A percentile compares a stretch with the other conserved stretches of the same genome.
Evolutionary conservation across 148 eudicot genomes (phyloP).

Genomic region (Fagopyrum tataricum): DNA sequence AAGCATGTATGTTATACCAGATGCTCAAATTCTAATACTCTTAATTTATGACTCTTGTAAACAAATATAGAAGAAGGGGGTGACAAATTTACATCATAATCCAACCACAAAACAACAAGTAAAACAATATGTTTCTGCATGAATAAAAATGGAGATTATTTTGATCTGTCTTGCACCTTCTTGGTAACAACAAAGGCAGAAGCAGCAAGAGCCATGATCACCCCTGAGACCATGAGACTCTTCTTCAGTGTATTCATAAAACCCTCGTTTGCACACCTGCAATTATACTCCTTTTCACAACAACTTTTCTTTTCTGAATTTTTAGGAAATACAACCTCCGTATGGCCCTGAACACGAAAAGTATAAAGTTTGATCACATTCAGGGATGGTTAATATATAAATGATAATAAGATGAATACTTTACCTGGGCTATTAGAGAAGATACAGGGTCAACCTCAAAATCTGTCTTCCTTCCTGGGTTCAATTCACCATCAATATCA

Average conservation of each 20-base stretch:
- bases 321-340: neutral
- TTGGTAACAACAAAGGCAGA: slow-evolving; percentile 30
- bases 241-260: slow-evolving; percentile 40
- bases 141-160: neutral
- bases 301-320: neutral
- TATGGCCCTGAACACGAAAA: neutral
- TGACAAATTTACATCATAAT: neutral
- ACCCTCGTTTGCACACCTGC: slow-evolving; percentile 28
- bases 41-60: neutral
- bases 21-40: neutral
- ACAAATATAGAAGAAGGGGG: neutral
- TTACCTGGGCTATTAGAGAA: slow-evolving; percentile 44
- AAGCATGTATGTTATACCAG: neutral
- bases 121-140: neutral
- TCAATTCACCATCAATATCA: slow-evolving; percentile 35
- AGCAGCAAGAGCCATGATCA: slow-evolving; percentile 55
- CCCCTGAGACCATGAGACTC: slow-evolving; percentile 53
- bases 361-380: neutral
- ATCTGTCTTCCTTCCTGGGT: slow-evolving; percentile 28
- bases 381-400: no score
- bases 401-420: neutral
- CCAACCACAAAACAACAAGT: neutral
- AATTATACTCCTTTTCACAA: slow-evolving; percentile 20
- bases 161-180: slow-evolving; percentile 29
- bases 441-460: slow-evolving; percentile 31